phyloP scores from a whole-genome alignment of 805 yeast genomes.

The Wickerhamomyces mucosus region DNA sequence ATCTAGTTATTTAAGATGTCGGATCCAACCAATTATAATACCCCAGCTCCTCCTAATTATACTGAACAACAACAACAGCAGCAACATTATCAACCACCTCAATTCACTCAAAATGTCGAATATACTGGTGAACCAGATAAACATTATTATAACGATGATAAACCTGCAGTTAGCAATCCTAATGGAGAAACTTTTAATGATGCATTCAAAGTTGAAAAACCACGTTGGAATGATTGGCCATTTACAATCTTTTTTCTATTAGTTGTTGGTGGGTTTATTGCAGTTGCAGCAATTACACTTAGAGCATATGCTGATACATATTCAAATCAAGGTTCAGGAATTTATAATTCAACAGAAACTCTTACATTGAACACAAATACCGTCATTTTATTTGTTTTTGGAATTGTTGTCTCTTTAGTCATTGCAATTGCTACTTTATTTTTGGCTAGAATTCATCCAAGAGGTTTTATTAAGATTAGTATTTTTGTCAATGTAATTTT shows the following conservation, averaged over 20 bases:
- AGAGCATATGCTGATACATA: slow-evolving; percentile 51
- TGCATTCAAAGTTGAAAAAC: slow-evolving; percentile 55
- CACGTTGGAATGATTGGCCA: slow-evolving; percentile 63
- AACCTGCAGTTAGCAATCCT: slow-evolving; percentile 28
- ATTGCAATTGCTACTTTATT: slow-evolving; percentile 46
- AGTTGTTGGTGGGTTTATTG: slow-evolving; percentile 56
- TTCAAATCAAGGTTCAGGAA: slow-evolving; percentile 50
- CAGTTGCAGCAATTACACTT: slow-evolving; percentile 59
- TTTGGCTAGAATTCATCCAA: slow-evolving; percentile 57
- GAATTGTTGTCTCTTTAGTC: slow-evolving; percentile 48
- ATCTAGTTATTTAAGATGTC: no score
- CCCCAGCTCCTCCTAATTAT: no score
- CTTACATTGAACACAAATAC: slow-evolving; percentile 72
- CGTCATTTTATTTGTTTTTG: slow-evolving; percentile 57
- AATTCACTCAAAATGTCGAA: slow-evolving; percentile 16
- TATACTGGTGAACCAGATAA: slow-evolving; percentile 9
- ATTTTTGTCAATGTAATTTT: slow-evolving; percentile 56
- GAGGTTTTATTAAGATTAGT: slow-evolving; percentile 58
- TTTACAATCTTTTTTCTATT: slow-evolving; percentile 46
- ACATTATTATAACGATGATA: slow-evolving; percentile 13
- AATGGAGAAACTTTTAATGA: slow-evolving; percentile 47
- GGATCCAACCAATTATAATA: no score
- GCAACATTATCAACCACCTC: slow-evolving; percentile 8
- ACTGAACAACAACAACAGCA: not conserved
- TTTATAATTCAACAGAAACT: slow-evolving; percentile 41